A percentile compares a stretch with the other conserved stretches of the same genome.
Evolutionary conservation across 495 filamentous ascomycete genomes (phyloP).

Genomic region (Patellaria atrata): DNA sequence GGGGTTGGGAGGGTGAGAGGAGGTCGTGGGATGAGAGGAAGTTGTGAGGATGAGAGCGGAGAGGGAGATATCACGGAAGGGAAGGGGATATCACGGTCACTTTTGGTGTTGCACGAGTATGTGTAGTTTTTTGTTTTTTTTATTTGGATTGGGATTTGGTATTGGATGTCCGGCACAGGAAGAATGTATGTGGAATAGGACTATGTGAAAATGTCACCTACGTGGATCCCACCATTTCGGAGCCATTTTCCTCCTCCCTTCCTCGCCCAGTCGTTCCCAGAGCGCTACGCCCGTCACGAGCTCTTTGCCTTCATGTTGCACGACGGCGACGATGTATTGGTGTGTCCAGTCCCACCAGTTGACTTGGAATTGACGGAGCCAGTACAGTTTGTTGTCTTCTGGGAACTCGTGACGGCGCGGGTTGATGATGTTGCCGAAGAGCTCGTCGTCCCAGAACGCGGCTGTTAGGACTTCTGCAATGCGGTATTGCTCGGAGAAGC

Average conservation of each 20-base stretch:
- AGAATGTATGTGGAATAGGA: too few species aligned
- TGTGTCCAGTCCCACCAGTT: constrained; percentile 6
- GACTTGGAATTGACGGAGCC: constrained; percentile 3
- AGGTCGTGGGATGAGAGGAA: too few species aligned
- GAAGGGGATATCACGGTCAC: too few species aligned
- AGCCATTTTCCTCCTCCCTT: background rate
- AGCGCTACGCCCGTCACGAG: constrained; percentile 5
- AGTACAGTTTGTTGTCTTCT: constrained; percentile 12
- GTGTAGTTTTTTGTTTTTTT: too few species aligned
- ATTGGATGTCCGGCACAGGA: too few species aligned
- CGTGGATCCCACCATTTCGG: constrained; percentile 2
- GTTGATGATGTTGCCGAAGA: constrained; percentile 19
- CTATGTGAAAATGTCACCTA: constrained; percentile 3
- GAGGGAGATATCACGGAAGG: too few species aligned
- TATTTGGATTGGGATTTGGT: too few species aligned
- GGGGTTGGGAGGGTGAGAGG: too few species aligned
- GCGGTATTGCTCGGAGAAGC: background rate
- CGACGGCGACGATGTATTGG: constrained; percentile 2
- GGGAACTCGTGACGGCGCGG: constrained; percentile 11
- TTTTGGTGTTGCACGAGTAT: too few species aligned
- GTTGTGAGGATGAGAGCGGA: too few species aligned
- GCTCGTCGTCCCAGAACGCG: constrained; percentile 13
- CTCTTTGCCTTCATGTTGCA: constrained; percentile 2
- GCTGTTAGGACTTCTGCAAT: constrained; percentile 1
- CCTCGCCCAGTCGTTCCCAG: constrained; percentile 4